Evolutionary conservation across 73 alveolate genomes (phyloP).

Genomic region (Tetrahymena thermophila): DNA sequence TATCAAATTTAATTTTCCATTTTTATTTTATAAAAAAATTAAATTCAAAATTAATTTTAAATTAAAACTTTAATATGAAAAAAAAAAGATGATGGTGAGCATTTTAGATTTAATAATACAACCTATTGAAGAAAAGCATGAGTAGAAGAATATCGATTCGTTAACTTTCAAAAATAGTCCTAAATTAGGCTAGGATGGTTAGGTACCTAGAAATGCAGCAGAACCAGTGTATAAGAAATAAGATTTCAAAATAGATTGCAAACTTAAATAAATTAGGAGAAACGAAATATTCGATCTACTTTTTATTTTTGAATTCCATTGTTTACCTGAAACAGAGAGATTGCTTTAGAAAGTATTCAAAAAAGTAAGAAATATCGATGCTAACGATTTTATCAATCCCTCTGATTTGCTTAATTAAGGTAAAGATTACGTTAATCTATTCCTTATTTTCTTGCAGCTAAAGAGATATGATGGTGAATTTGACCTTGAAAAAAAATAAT

Average conservation of each 20-base stretch:
- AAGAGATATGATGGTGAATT: not conserved
- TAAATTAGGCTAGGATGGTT: not conserved
- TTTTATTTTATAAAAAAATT: no score
- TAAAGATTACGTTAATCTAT: not conserved
- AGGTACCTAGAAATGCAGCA: not conserved
- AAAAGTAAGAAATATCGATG: not conserved
- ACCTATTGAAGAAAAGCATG: not conserved
- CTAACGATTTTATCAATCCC: not conserved
- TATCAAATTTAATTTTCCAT: no score
- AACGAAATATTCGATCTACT: not conserved
- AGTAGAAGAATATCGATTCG: not conserved
- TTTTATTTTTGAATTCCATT: not conserved
- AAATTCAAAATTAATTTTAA: no score
- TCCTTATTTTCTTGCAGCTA: not conserved
- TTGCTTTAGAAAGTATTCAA: not conserved
- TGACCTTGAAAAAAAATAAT: not conserved
- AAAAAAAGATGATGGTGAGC: not conserved
- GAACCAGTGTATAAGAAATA: not conserved
- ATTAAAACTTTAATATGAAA: not conserved
- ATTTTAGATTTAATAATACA: not conserved
- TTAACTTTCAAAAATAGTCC: not conserved
- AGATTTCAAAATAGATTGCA: not conserved
- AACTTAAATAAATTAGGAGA: not conserved
- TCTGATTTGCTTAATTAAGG: not conserved
- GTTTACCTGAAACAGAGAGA: not conserved